Base-by-base conservation (phyloP, 129 eudicot species). In the Flaveria bidentis region DNA sequence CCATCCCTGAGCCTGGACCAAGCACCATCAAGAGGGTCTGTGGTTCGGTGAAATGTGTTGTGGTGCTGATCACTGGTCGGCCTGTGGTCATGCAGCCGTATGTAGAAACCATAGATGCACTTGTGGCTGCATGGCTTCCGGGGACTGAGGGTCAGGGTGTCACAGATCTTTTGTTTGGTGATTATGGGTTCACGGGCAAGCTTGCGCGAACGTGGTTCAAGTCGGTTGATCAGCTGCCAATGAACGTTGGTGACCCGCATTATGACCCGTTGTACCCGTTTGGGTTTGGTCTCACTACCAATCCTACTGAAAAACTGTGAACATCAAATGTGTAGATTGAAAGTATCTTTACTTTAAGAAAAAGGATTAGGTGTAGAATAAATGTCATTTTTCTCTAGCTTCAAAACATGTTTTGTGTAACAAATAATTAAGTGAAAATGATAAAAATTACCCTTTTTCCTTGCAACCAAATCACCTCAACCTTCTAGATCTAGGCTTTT, bases 51-150 rank as follows among this genome's bases (percentile, higher is more conserved):
- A 75, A 47, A 67, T 85, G 92, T 64, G 87, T 87, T n/a, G 96
- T 90, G 41, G 88, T 90, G 0, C 53, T 90, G 20, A 66, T 90
- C 67, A 85, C 85, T 1, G 96, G 92, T 17, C 82, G 96, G 2
- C 96, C 92, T 0, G 85, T 90, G 68, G 88, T 90, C 69, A 39
- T 85, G 39, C 63, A 75, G 23, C 79, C 79, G 18, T 75, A 63
- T 75, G 79, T 75, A 11, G 39, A 75, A 49, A 49, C 79, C 20
- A 76, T 90, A 2, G 96, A 90, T n/a, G 92, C 88, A 22, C 81
- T 90, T 26, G 92, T 90, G 42, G 90, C 90, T 73, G 96, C 92
- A 5, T 90, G 92, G 92, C 90, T 87, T 58, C 92, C 96, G 4
- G 92, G 96, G 41, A 86, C 81, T 0, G 96, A 87, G 77, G 92